These are phyloP conservation scores for Mycena belliarum DNA, from an alignment of 768 basidiomycete genomes.

Conservation along the genomic window DNA sequence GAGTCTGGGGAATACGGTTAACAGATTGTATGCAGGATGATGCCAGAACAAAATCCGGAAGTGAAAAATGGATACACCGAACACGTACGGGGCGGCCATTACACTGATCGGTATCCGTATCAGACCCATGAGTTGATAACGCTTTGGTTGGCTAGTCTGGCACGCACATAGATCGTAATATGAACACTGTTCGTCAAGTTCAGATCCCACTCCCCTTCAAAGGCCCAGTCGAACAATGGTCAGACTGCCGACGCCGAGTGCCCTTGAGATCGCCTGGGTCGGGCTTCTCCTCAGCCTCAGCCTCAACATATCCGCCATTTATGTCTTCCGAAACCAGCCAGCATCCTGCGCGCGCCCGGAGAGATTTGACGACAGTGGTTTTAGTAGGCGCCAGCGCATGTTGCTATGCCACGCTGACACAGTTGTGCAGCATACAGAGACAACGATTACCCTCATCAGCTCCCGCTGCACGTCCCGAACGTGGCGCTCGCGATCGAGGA, in stretches of 20 bases:
- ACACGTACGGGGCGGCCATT: no score
- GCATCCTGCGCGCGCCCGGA: not conserved
- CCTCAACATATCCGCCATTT: conserved; percentile 20
- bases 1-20: not conserved
- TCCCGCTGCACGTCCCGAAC: conserved; percentile 12
- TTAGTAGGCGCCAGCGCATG: conserved; percentile 4
- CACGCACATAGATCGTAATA: not conserved
- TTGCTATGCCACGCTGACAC: not conserved
- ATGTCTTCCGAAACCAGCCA: conserved; percentile 9
- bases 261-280: conserved; percentile 16
- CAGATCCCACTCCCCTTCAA: no score
- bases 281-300: conserved; percentile 15
- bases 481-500: conserved; percentile 19
- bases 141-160: not conserved
- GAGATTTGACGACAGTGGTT: conserved; percentile 15
- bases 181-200: not conserved
- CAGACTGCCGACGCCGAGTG: not conserved
- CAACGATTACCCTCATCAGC: conserved; percentile 20
- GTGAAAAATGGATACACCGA: not conserved
- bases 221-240: no score
- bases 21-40: not conserved
- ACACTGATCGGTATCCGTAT: not conserved
- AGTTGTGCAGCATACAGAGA: conserved; percentile 13
- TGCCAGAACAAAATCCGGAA: not conserved
- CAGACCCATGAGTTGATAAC: not conserved